Conservation (phyloP, 2,329 filamentous ascomycete species). For the Verticillium longisporum region DNA sequence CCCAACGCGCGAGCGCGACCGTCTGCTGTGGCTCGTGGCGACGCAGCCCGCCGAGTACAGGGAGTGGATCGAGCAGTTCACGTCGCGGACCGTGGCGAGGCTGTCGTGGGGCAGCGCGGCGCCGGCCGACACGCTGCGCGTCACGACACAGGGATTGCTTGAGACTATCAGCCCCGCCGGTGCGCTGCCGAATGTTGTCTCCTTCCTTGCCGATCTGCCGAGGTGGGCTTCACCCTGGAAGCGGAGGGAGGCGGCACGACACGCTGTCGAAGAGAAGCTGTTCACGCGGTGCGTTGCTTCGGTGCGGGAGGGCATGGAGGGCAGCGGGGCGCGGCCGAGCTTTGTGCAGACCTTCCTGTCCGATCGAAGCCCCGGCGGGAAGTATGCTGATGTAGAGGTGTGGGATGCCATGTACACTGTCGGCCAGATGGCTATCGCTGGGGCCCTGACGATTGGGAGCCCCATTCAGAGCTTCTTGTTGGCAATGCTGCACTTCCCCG, state of each 20-base stretch:
- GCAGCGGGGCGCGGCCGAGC: slow-evolving; percentile 27
- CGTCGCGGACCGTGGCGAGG: slow-evolving; percentile 35
- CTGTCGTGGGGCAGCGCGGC: slow-evolving; percentile 38
- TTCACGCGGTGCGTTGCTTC: slow-evolving; percentile 28
- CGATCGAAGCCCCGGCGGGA: slow-evolving; percentile 14
- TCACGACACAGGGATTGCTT: slow-evolving; percentile 39
- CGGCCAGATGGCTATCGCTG: slow-evolving; percentile 40
- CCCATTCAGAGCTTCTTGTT: slow-evolving; percentile 29
- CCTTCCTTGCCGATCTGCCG: slow-evolving; percentile 31
- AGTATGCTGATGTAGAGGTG: slow-evolving; percentile 18
- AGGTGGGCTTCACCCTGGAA: slow-evolving; percentile 35
- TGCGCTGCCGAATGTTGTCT: slow-evolving; percentile 32
- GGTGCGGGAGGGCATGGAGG: slow-evolving; percentile 24
- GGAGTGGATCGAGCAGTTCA: slow-evolving; percentile 40
- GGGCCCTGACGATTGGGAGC: slow-evolving; percentile 35
- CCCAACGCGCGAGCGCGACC: slow-evolving; percentile 36
- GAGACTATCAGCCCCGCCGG: slow-evolving; percentile 38
- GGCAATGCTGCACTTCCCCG: slow-evolving; percentile 23
- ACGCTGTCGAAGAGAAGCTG: slow-evolving; percentile 29
- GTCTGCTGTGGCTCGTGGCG: slow-evolving; percentile 31
- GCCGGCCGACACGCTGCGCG: slow-evolving; percentile 29
- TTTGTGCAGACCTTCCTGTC: slow-evolving; percentile 35
- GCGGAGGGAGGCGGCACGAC: slow-evolving; percentile 30
- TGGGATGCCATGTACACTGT: slow-evolving; percentile 33
- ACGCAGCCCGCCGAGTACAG: slow-evolving; percentile 32